These are phyloP conservation scores for Colletotrichum destructivum DNA, from an alignment of 2,329 filamentous ascomycete species.

Conservation along the genomic window DNA sequence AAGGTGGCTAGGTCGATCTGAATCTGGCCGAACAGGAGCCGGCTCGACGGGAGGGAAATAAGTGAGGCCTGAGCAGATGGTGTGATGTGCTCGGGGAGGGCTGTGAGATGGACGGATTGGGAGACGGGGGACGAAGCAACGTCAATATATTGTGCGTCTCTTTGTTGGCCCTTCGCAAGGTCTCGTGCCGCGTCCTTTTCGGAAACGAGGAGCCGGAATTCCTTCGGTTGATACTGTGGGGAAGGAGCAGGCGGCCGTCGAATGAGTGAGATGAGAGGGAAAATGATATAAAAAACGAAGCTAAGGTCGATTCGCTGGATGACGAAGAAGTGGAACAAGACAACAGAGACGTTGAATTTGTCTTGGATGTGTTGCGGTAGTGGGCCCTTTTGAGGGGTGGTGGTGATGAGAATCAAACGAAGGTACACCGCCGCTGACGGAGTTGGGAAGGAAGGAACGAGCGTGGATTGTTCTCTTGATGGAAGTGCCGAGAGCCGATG, in stretches of 20 bases:
- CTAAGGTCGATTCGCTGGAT: conserved; percentile 4
- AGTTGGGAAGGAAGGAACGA: conserved; percentile 37
- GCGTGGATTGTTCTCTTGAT: conserved; percentile 24
- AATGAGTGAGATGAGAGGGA: neutral
- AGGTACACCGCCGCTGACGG: conserved; percentile 38
- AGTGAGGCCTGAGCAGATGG: conserved; percentile 3
- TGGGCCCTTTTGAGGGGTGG: conserved; percentile 5
- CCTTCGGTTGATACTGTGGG: conserved; percentile 26
- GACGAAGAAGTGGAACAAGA: conserved; percentile 35
- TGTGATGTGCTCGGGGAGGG: conserved; percentile 1
- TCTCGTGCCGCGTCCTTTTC: conserved; percentile 40
- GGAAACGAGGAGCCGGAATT: conserved; percentile 32
- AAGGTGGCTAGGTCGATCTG: conserved; percentile 39
- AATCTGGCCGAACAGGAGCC: conserved; percentile 34
- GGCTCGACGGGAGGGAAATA: conserved; percentile 19
- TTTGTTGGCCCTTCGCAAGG: conserved; percentile 30
- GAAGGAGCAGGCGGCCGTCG: conserved; percentile 4
- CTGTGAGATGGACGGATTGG: conserved; percentile 29
- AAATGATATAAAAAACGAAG: neutral
- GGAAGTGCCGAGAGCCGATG: neutral
- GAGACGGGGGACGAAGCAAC: conserved; percentile 28
- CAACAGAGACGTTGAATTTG: conserved; percentile 13
- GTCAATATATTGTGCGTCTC: conserved; percentile 41
- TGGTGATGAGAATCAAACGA: conserved; percentile 28
- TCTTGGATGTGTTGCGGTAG: conserved; percentile 10